Evolutionary conservation across 345 rosid genomes (phyloP).

Genomic region (Arabis hirsuta): DNA sequence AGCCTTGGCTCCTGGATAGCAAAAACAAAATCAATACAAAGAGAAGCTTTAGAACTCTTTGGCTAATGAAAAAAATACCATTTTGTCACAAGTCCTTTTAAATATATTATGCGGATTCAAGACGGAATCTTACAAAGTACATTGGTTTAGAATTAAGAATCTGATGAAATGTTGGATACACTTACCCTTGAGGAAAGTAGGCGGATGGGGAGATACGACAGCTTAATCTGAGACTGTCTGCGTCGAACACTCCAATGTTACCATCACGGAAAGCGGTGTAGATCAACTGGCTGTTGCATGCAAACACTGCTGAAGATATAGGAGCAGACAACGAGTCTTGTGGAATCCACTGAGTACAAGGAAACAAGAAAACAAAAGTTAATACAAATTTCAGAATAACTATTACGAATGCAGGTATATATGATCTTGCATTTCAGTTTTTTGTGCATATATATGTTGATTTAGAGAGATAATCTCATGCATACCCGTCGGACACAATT

Average conservation of each 20-base stretch:
- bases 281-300: conserved; percentile 82
- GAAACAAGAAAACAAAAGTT: conserved; percentile 24
- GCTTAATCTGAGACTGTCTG: conserved; percentile 67
- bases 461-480: conserved; percentile 52
- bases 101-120: conserved; percentile 6
- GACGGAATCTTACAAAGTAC: not conserved
- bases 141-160: not conserved
- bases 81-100: not conserved
- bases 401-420: not conserved
- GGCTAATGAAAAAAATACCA: not conserved
- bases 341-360: conserved; percentile 71
- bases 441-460: not conserved
- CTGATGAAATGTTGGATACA: conserved; percentile 11
- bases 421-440: conserved; percentile 4
- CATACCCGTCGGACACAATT: conserved; percentile 71
- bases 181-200: conserved; percentile 67
- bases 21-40: not conserved
- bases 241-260: conserved; percentile 75
- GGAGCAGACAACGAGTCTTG: conserved; percentile 74
- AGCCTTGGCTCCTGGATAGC: conserved; percentile 60
- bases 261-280: conserved; percentile 76
- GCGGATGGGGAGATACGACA: conserved; percentile 74
- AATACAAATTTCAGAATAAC: not conserved
- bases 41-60: not conserved
- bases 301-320: conserved; percentile 69